Evolutionary conservation across 306 rosid genomes (phyloP).

Genomic region (Medicago truncatula): MtrunA17r5.0-ANR NC_053045.1:46505001-46505500

Average conservation of each 20-base stretch:
- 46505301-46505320: conserved; percentile 54
- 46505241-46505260: conserved; percentile 63
- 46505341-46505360: conserved; percentile 65
- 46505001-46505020: conserved; percentile 65
- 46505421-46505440: conserved; percentile 52
- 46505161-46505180: conserved; percentile 57
- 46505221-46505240: conserved; percentile 56
- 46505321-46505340: conserved; percentile 55
- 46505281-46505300: conserved; percentile 56
- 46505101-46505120: conserved; percentile 97
- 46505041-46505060: conserved; percentile 34
- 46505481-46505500: conserved; percentile 55
- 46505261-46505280: conserved; percentile 56
- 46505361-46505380: conserved; percentile 70
- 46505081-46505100: conserved; percentile 47
- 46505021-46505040: conserved; percentile 39
- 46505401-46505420: conserved; percentile 48
- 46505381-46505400: conserved; percentile 73
- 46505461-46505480: conserved; percentile 58
- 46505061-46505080: conserved; percentile 37
- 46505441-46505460: conserved; percentile 47
- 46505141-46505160: conserved; percentile 49
- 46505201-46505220: conserved; percentile 58
- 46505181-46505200: conserved; percentile 56
- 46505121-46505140: conserved; percentile 71